A percentile compares a stretch with the other conserved stretches of the same genome.
phyloP scores from a whole-genome alignment of 179 eudicot genomes.

The Pouteria campechiana region DNA sequence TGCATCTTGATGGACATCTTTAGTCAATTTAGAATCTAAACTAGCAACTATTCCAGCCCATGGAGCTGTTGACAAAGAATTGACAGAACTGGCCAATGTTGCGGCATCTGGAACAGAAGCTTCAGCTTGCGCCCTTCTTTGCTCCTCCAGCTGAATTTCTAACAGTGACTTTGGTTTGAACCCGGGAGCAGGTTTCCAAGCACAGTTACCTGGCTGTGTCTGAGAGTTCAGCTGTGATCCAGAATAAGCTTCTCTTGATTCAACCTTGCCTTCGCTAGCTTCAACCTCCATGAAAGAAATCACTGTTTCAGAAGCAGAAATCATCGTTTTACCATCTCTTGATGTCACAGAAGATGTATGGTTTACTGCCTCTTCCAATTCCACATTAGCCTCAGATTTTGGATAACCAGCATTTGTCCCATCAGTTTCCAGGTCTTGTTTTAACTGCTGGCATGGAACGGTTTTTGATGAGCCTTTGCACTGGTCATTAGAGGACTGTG shows the following conservation, averaged over 20 bases:
- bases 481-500: slow-evolving; percentile 48
- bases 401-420: slow-evolving; percentile 8
- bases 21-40: slow-evolving; percentile 29
- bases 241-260: slow-evolving; percentile 15
- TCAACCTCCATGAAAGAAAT: slow-evolving; percentile 11
- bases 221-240: slow-evolving; percentile 15
- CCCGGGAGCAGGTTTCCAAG: slow-evolving; percentile 88
- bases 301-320: slow-evolving; percentile 4
- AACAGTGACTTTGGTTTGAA: slow-evolving; percentile 77
- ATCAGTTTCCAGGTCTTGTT: slow-evolving; percentile 31
- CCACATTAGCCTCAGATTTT: slow-evolving; percentile 15
- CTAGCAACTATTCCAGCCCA: slow-evolving; percentile 62
- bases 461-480: slow-evolving; percentile 41
- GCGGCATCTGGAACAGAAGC: slow-evolving; percentile 28
- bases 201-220: slow-evolving; percentile 28
- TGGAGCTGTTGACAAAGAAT: slow-evolving; percentile 42
- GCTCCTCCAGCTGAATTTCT: slow-evolving; percentile 96
- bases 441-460: slow-evolving; percentile 22
- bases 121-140: slow-evolving; percentile 42
- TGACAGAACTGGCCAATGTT: slow-evolving; percentile 34
- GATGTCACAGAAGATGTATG: slow-evolving; percentile 7
- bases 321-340: slow-evolving; percentile 9
- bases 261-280: slow-evolving; percentile 18
- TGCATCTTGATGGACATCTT: slow-evolving; percentile 19
- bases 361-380: slow-evolving; percentile 4